Base-by-base conservation (phyloP, 106 monocot species). In the Dendrobium huoshanense region DNA sequence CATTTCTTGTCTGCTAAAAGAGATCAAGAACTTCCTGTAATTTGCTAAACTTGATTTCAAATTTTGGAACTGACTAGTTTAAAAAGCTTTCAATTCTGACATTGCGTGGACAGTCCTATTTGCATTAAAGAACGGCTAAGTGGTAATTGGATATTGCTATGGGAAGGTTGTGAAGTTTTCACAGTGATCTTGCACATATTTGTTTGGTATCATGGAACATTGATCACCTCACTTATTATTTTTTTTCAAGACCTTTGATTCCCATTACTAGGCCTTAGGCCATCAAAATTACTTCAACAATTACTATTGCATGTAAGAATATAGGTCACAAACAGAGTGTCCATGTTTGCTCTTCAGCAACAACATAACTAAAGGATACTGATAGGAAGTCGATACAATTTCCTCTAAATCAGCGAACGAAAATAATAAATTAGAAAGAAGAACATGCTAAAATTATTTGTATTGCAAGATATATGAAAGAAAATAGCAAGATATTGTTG, bases 11-110 rank as follows among this genome's bases (percentile, higher is more conserved):
- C 92, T 24, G 19, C 68, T 20, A 91, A 86, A 44, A 81, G 80
- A 55, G 88, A 95, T 82, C 84, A 87, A 77, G 89, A 91, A 78
- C 87, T 99, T 45, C 88, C 91, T 44, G 98, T 99, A 89, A 90
- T 42, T 67, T 73, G 67, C 64, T 78, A 64, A 29, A 81, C 45
- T 15, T 45, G 9, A n/a, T 13, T 24, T 76, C 27, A 47, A 49
- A 25, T 76, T 31, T 45, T 76, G 18, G 15, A 81, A 61, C 59
- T 54, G 16, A 73, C 37, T 73, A 18, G 2, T 33, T 51, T 17
- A 45, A 41, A 27, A 47, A 68, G 43, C 0, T 58, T 37, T 67
- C 58, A 16, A 48, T 40, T 31, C 44, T 47, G 24, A 7, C 24
- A 48, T 72, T 49, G 44, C 44, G 41, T 43, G 70, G 70, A 44